Percentiles rank a stretch among this genome's conserved stretches.
These are phyloP conservation scores for Candida pseudoviswanathii DNA, from an alignment of 1,139 yeast genomes.

Conservation along the genomic window DNA sequence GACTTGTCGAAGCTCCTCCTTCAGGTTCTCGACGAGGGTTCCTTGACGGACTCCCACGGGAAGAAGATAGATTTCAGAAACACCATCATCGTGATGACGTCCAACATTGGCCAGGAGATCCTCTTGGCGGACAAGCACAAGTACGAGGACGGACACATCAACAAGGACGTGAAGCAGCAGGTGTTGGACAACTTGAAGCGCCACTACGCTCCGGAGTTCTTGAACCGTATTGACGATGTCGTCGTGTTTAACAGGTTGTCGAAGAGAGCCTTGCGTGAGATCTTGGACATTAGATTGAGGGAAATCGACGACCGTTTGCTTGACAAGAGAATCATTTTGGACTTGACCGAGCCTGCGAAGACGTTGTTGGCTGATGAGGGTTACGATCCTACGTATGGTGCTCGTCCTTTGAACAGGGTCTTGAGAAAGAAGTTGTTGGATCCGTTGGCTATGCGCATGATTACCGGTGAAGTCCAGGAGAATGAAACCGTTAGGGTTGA, in stretches of 20 bases:
- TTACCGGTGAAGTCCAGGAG: slow-evolving; percentile 75
- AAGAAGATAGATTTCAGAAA: slow-evolving; percentile 91
- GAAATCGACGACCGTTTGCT: slow-evolving; percentile 78
- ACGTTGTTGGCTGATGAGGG: slow-evolving; percentile 81
- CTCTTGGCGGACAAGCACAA: slow-evolving; percentile 60
- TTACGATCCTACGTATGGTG: slow-evolving; percentile 90
- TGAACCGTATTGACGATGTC: slow-evolving; percentile 90
- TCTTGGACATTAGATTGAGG: slow-evolving; percentile 77
- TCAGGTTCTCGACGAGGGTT: slow-evolving; percentile 95
- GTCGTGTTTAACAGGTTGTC: slow-evolving; percentile 88
- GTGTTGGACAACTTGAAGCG: slow-evolving; percentile 70
- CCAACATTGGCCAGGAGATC: slow-evolving; percentile 93
- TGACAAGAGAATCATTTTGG: slow-evolving; percentile 75
- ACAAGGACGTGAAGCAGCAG: slow-evolving; percentile 50
- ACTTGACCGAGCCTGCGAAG: slow-evolving; percentile 64
- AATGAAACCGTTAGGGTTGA: slow-evolving; percentile 61
- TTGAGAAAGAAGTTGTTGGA: slow-evolving; percentile 80
- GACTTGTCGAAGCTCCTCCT: slow-evolving; percentile 85
- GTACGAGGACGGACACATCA: slow-evolving; percentile 48
- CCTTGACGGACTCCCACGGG: slow-evolving; percentile 92
- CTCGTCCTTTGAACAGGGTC: slow-evolving; percentile 90
- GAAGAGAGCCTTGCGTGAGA: slow-evolving; percentile 66
- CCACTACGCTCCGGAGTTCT: slow-evolving; percentile 89
- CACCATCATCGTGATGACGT: slow-evolving; percentile 95
- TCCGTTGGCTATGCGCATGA: slow-evolving; percentile 79